phyloP scores from a whole-genome alignment of 2,329 filamentous ascomycete species.

The Lecanosticta acicola region DNA sequence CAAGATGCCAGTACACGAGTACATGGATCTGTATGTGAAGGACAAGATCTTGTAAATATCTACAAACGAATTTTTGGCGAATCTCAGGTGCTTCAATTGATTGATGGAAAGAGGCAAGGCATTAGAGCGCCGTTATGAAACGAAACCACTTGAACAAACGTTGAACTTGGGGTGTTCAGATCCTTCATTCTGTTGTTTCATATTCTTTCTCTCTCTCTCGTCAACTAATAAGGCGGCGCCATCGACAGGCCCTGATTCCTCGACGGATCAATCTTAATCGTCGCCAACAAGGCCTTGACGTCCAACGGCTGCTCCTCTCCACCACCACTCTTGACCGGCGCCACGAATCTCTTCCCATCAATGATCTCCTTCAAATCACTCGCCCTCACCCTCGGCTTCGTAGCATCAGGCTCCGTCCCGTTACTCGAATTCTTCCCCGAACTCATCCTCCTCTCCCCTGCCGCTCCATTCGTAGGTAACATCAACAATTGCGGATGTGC shows the following conservation, averaged over 20 bases:
- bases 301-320: conserved; percentile 7
- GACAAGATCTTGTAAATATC: conserved; percentile 32
- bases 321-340: not conserved
- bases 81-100: no score
- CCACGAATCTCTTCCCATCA: conserved; percentile 15
- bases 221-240: not conserved
- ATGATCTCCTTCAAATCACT: conserved; percentile 20
- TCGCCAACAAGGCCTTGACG: conserved; percentile 8
- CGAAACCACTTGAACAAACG: no score
- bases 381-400: conserved; percentile 11
- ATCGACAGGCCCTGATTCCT: not conserved
- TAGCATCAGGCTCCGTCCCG: not conserved
- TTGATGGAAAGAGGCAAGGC: not conserved
- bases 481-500: conserved; percentile 20
- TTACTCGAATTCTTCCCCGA: conserved; percentile 14
- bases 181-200: not conserved
- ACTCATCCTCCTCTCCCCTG: conserved; percentile 18
- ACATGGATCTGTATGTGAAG: conserved; percentile 78
- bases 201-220: not conserved
- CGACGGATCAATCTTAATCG: conserved; percentile 2
- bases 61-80: not conserved
- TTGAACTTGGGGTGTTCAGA: no score
- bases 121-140: no score
- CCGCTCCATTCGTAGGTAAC: conserved; percentile 11
- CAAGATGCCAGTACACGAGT: conserved; percentile 79